Conservation (phyloP, 495 filamentous ascomycete genomes). For the Talaromyces borbonicus region DNA sequence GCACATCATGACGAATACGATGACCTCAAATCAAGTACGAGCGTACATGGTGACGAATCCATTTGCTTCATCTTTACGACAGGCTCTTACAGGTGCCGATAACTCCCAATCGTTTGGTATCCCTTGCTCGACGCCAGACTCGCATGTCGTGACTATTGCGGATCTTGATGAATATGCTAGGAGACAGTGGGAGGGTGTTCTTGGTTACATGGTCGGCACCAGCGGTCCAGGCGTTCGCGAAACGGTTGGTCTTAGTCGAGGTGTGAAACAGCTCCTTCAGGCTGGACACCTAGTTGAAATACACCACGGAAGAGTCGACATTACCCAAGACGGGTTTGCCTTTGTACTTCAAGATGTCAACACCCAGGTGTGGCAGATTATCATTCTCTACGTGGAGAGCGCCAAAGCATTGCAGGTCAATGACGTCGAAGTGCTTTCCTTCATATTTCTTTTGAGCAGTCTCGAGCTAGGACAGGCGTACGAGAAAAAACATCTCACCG, state of each 20-base stretch:
- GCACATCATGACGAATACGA: conserved; percentile 60
- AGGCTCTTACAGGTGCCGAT: conserved; percentile 79
- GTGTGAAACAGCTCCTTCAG: conserved; percentile 73
- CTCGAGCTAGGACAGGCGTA: conserved; percentile 87
- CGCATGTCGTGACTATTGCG: conserved; percentile 46
- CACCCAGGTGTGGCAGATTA: conserved; percentile 89
- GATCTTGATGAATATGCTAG: conserved; percentile 82
- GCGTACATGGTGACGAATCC: conserved; percentile 62
- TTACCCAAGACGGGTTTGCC: conserved; percentile 86
- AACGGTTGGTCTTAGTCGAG: conserved; percentile 53
- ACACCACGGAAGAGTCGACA: conserved; percentile 47
- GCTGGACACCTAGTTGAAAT: conserved; percentile 70
- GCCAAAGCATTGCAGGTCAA: conserved; percentile 73
- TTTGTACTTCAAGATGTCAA: conserved; percentile 93
- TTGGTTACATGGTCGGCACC: conserved; percentile 86
- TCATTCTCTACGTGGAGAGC: conserved; percentile 86
- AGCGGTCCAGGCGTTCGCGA: conserved; percentile 42
- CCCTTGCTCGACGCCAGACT: conserved; percentile 51
- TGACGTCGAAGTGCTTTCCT: conserved; percentile 84
- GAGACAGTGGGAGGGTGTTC: conserved; percentile 86
- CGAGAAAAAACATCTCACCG: conserved; percentile 65
- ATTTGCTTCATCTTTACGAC: conserved; percentile 66
- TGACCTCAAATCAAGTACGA: conserved; percentile 47
- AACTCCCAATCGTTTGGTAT: conserved; percentile 84
- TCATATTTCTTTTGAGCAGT: conserved; percentile 90